A percentile compares a stretch with the other conserved stretches of the same genome.
Conservation (phyloP, 2,329 filamentous ascomycete genomes). For the Scedosporium dehoogii region DNA sequence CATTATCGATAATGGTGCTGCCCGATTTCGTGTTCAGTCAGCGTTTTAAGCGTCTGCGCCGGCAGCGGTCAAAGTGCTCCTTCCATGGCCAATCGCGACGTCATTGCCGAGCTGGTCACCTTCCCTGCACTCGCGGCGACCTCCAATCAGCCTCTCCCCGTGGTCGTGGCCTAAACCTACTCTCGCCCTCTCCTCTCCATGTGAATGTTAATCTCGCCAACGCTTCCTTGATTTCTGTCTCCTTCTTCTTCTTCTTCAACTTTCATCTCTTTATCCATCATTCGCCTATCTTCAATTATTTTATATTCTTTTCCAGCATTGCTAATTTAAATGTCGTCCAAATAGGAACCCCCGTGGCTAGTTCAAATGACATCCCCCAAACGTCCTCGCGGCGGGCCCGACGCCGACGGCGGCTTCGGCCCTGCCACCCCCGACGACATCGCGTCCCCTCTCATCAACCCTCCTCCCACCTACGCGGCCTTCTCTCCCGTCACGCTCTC, state of each 20-base stretch:
- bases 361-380: conserved; percentile 12
- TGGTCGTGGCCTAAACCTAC: neutral
- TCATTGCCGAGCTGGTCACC: neutral
- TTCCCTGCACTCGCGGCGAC: neutral
- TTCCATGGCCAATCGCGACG: conserved; percentile 1
- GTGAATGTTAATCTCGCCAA: too few species aligned
- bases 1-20: too few species aligned
- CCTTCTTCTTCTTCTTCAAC: neutral
- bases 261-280: neutral
- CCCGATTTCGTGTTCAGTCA: neutral
- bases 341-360: conserved; percentile 12
- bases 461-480: conserved; percentile 68
- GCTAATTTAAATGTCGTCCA: neutral
- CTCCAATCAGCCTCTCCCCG: neutral
- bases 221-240: too few species aligned
- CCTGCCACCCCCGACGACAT: conserved; percentile 7
- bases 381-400: conserved; percentile 1
- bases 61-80: neutral
- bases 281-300: neutral
- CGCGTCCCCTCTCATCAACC: conserved; percentile 21
- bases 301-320: neutral
- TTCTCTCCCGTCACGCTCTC: conserved; percentile 80
- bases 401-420: conserved; percentile 8
- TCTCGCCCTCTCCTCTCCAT: neutral
- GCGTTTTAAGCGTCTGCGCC: neutral